Base-by-base conservation (phyloP, 768 basidiomycete genomes). In the Auricularia auricula-judae region DNA sequence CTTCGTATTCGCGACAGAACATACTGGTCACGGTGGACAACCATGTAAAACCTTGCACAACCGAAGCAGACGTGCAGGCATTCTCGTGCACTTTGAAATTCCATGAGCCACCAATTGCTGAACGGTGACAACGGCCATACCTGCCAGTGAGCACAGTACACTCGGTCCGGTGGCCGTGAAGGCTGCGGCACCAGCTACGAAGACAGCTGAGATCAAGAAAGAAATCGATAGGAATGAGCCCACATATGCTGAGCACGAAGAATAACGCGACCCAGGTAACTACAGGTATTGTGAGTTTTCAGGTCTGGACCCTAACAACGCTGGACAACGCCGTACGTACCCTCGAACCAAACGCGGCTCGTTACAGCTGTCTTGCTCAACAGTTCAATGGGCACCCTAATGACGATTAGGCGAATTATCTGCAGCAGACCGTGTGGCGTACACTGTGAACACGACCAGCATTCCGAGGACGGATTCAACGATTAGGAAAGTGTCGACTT, bases 271-370 rank as follows among this genome's bases (percentile, higher is more conserved):
- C 74, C 88, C 87, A 90, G 29, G 73, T 59, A 67, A 81, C 82
- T 71, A 34, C 34, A 29, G 29, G 33, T 51, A 18, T 51, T 18
- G 14, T 16, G 21, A 21, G 47, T 18, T 4, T 16, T 8, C 47
- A 21, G 21, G 14, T 51, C 47, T 16, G 47, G 14, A 16, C 47
- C 47, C 21, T 51, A 21, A 51, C 47, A 18, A 51, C 47, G 43
- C 43, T 10, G 39, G 39, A 42, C 39, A 29, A 29, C 29, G 29
- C 29, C 29, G 29, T 29, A 51, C 47, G 16, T 21, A 51, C 47
- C 21, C 47, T 91, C 89, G 67, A 89, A 86, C 86, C 86, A 88
- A 16, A 89, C 83, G n/a, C 79, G 80, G 29, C 81, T 80, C 23
- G 84, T 79, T 54, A 86, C 71, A 5, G 82, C 73, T 71, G 81